Evolutionary conservation across 371 early-diverging fungal genomes (phyloP), one percentile per base, ranked within the genome.

Genomic region (Parasitella parasitica): DNA sequence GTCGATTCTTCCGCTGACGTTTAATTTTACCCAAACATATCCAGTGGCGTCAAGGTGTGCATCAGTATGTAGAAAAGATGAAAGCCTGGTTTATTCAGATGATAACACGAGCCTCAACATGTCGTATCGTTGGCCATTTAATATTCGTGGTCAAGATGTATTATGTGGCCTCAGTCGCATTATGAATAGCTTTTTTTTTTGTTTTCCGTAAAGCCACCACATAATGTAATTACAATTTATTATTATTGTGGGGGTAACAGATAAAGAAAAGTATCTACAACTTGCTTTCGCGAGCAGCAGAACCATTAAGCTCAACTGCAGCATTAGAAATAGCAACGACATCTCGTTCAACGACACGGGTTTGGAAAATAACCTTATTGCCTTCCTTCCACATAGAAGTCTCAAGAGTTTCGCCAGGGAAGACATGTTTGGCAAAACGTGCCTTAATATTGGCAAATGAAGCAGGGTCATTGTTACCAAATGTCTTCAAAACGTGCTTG

Each of bases 401-500:
- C 70, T 94, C 92, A 18, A 98, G 80, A 11, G 97, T 97, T 71
- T 98, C 98, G 6, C 99, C 98, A 16, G 99, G 98, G 84, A 93
- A 89, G 57, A 97, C 97, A n/a, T 90, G 93, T 43, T 88, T 84
- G 38, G 91, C 86, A 73, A 97, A 95, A 32, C 97, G 89, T 11
- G 83, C 94, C 87, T 97, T 96, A 81, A 98, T 87, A 70, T 75
- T 85, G 80, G 89, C 88, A 81, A 97, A 89, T 32, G 59, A 57
- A 7, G 80, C 75, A 12, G 94, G 85, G 60, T 95, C 87, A 55
- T 77, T 80, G 63, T 83, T 85, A 54, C 90, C 87, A 66, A 86
- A 95, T 6, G 83, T 73, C 70, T 86, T 76, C 62, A 96, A 76
- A 36, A 97, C 84, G 60, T 96, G 96, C 73, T 94, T 93, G 36